phyloP scores from a whole-genome alignment of 768 basidiomycete species.

The Gymnopilus junonius region DNA sequence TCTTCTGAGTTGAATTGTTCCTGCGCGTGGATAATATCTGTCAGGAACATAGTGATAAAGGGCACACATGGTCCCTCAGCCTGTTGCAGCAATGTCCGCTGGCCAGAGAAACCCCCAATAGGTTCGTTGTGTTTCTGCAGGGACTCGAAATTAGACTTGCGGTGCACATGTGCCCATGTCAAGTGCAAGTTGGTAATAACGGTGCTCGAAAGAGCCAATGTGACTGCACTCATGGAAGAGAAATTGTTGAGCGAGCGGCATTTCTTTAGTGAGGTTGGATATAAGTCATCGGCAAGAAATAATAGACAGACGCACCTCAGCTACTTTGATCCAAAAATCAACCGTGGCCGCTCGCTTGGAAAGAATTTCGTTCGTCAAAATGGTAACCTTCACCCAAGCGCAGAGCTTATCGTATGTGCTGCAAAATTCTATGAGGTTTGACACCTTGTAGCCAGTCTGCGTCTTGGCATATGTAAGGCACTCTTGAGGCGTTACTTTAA shows the following conservation, averaged over 20 bases:
- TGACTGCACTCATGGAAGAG: slow-evolving; percentile 69
- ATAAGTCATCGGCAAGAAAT: not conserved
- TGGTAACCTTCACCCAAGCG: slow-evolving; percentile 69
- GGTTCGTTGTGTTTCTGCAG: slow-evolving; percentile 64
- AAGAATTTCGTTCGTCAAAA: slow-evolving; percentile 55
- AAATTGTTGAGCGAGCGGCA: slow-evolving; percentile 68
- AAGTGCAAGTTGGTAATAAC: slow-evolving; percentile 60
- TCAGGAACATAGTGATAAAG: slow-evolving; percentile 65
- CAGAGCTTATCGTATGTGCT: slow-evolving; percentile 64
- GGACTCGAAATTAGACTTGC: slow-evolving; percentile 52
- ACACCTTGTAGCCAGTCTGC: slow-evolving; percentile 39
- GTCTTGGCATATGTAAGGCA: slow-evolving; percentile 68
- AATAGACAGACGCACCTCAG: slow-evolving; percentile 56
- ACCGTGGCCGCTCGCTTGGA: slow-evolving; percentile 60
- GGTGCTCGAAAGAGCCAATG: slow-evolving; percentile 63
- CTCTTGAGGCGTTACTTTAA: slow-evolving; percentile 71
- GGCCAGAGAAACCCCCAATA: slow-evolving; percentile 57
- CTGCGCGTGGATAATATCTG: slow-evolving; percentile 59
- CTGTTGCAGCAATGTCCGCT: slow-evolving; percentile 52
- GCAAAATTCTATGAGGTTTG: slow-evolving; percentile 57
- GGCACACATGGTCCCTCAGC: slow-evolving; percentile 69
- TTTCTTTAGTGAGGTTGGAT: slow-evolving; percentile 47
- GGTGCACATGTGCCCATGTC: slow-evolving; percentile 69
- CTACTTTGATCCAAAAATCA: slow-evolving; percentile 79
- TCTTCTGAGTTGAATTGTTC: slow-evolving; percentile 48